Base-by-base conservation (phyloP, 73 alveolate genomes). In the Effrenium voratum region DNA sequence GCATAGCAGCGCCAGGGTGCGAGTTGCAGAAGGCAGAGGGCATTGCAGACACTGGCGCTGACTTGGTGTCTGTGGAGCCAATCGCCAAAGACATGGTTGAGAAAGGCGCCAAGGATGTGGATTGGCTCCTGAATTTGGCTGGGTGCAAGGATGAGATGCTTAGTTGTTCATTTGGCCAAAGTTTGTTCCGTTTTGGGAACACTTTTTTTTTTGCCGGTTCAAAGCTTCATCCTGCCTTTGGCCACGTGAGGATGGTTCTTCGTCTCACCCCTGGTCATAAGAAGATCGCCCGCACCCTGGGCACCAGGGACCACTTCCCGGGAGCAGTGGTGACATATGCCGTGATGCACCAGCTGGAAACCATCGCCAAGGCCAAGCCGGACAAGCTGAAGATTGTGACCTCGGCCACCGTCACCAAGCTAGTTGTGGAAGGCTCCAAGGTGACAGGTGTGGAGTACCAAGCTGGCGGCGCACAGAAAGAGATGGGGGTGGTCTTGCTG, bases 291-390 rank as follows among this genome's bases (percentile, higher is more conserved):
- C 49, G 95, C 26, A 87, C 95, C 15, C 72, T 87, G 19, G 95
- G 95, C 3, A 87, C 84, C 66, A 87, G 24, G 47, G 73, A 63
- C 43, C 95, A 87, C 70, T 87, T 87, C 32, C 95, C 95, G 30
- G 95, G 95, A 87, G 95, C 95, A 8, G 95, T 87, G 36, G 95
- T 87, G 41, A 87, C 95, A 13, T 87, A 87, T 87, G 95, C 95
- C 2, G 95, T 87, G 84, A 66, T 87, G 66, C 95, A 87, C 32
- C 85, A 60, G 95, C 36, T 87, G 95, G 95, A 87, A 30, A 47
- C 40, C 49, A 87, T 87, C 46, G 85, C 83, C 85, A 87, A 87
- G 70, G 95, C 93, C 32, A 87, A 87, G 50, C 95, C 95, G 6
- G 70, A 87, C 85, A 87, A 87, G 95, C 75, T 87, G 85, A 87